Percentiles rank a stretch among this genome's conserved stretches.
Conservation (phyloP, 805 yeast genomes). For the Candida peoriensis region DNA sequence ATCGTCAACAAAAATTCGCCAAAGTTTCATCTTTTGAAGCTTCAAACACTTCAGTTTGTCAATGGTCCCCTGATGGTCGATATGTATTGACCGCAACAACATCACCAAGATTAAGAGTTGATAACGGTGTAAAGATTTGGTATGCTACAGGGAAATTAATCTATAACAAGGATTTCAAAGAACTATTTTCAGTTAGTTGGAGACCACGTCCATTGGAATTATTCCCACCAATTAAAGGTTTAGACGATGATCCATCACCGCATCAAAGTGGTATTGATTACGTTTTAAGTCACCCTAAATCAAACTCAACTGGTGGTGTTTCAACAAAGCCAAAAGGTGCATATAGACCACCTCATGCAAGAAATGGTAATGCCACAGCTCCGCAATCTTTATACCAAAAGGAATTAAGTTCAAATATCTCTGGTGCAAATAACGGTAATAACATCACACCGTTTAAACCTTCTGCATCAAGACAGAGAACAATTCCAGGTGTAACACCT, state of each 20-base stretch:
- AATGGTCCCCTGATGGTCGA: constrained; percentile 98
- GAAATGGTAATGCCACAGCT: constrained; percentile 36
- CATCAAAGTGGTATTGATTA: constrained; percentile 67
- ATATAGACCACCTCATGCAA: constrained; percentile 95
- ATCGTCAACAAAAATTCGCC: constrained; percentile 78
- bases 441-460: constrained; percentile 22
- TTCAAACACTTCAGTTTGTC: constrained; percentile 91
- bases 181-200: constrained; percentile 82
- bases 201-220: constrained; percentile 43
- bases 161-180: constrained; percentile 73
- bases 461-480: constrained; percentile 34
- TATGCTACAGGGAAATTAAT: constrained; percentile 81
- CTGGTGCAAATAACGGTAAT: constrained; percentile 6
- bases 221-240: constrained; percentile 33
- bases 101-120: constrained; percentile 93
- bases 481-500: constrained; percentile 56
- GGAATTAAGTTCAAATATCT: constrained; percentile 35
- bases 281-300: constrained; percentile 32
- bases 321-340: constrained; percentile 75
- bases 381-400: constrained; percentile 52
- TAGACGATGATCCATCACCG: constrained; percentile 55
- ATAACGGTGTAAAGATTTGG: constrained; percentile 92
- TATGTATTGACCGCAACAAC: constrained; percentile 93
- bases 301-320: constrained; percentile 24
- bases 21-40: constrained; percentile 84